Conservation (phyloP, 139 green algal species). For the Micractinium conductrix region DNA sequence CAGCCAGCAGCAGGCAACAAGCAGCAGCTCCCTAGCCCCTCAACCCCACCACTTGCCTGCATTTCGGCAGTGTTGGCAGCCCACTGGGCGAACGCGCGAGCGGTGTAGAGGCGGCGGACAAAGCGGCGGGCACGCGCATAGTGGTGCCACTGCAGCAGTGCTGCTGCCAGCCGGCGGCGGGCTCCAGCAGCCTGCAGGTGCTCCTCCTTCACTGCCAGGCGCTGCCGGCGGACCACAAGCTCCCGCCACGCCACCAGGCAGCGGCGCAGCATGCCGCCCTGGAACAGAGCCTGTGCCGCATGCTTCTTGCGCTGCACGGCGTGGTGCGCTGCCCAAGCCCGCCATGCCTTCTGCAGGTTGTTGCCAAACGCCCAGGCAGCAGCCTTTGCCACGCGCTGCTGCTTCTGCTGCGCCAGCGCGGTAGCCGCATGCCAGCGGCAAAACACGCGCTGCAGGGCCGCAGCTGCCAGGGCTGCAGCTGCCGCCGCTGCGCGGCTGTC, state of each 20-base stretch:
- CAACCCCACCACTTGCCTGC: not conserved
- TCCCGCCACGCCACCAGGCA: not conserved
- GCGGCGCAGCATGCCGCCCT: not conserved
- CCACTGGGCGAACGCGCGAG: not conserved
- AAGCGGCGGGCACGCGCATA: not conserved
- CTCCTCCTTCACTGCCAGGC: constrained; percentile 7
- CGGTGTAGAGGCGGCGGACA: not conserved
- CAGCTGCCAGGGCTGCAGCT: not conserved
- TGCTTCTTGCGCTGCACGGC: not conserved
- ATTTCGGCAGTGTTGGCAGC: not conserved
- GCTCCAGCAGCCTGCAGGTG: not conserved
- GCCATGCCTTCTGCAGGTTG: not conserved
- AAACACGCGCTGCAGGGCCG: not conserved
- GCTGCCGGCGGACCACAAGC: not conserved
- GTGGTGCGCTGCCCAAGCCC: not conserved
- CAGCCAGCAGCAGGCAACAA: not conserved
- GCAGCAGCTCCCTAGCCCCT: too few species aligned
- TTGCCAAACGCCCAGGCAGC: not conserved
- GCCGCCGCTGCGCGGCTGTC: not conserved
- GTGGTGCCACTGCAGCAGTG: not conserved
- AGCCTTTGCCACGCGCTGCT: not conserved
- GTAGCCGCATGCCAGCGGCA: not conserved
- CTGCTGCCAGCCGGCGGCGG: not conserved
- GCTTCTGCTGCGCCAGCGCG: not conserved
- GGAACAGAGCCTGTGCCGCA: not conserved